Conservation (phyloP, 768 basidiomycete genomes). For the Mycena metata region DNA sequence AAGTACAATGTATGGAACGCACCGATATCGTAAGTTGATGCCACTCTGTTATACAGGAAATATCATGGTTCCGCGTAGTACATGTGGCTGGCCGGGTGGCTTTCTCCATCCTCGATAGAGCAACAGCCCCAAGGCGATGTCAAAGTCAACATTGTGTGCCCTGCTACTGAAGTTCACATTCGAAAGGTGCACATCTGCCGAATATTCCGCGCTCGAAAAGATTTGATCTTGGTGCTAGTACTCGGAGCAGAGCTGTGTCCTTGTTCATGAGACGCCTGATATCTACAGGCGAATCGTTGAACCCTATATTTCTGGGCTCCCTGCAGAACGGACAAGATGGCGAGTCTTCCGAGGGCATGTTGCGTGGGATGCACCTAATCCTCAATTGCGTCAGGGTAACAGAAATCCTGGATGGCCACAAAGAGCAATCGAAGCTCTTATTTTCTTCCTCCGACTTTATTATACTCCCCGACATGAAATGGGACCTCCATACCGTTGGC, state of each 20-base stretch:
- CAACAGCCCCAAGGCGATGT: constrained; percentile 68
- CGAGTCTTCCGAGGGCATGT: constrained; percentile 44
- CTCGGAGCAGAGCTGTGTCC: constrained; percentile 74
- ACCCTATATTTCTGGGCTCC: constrained; percentile 85
- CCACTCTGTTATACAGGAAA: neutral
- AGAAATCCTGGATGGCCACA: constrained; percentile 82
- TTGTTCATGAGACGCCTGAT: constrained; percentile 88
- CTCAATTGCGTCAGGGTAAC: constrained; percentile 72
- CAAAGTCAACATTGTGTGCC: constrained; percentile 87
- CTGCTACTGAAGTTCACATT: constrained; percentile 92
- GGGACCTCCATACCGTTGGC: constrained; percentile 84
- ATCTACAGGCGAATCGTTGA: constrained; percentile 78
- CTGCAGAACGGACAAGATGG: constrained; percentile 86
- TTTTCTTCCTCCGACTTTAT: constrained; percentile 75
- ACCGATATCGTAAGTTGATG: constrained; percentile 75
- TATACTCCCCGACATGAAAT: constrained; percentile 96
- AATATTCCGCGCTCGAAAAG: neutral
- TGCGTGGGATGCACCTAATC: neutral
- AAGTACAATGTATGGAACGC: constrained; percentile 63
- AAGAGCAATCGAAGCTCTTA: constrained; percentile 82
- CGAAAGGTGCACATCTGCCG: constrained; percentile 67
- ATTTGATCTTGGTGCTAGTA: constrained; percentile 63
- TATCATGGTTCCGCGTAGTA: constrained; percentile 64
- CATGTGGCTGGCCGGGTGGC: constrained; percentile 83
- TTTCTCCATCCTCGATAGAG: constrained; percentile 51